phyloP scores from a whole-genome alignment of 768 basidiomycete species.

The Hericium coralloides region DNA sequence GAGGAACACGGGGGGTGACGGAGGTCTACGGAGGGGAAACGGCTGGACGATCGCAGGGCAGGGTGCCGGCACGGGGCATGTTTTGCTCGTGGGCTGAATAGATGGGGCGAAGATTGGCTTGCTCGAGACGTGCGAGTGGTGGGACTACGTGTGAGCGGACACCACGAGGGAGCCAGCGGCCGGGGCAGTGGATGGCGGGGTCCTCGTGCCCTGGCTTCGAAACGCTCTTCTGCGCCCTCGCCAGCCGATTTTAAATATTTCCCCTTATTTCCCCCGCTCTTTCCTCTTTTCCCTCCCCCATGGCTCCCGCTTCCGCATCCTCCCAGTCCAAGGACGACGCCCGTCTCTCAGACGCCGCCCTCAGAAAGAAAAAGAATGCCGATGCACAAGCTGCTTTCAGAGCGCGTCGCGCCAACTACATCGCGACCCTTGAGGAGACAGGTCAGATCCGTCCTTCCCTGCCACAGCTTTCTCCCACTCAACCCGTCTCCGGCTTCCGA shows the following conservation, averaged over 20 bases:
- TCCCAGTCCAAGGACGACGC: conserved; percentile 26
- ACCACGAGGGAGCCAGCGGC: conserved; percentile 1
- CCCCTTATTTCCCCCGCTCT: conserved; percentile 13
- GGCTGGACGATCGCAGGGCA: conserved; percentile 4
- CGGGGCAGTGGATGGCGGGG: background rate
- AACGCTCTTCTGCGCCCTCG: conserved; percentile 58
- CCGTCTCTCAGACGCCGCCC: conserved; percentile 55
- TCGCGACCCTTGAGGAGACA: conserved; percentile 81
- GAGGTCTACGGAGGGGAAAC: background rate
- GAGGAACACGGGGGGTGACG: background rate
- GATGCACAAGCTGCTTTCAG: conserved; percentile 84
- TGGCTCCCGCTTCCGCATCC: conserved; percentile 23
- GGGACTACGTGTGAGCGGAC: no score
- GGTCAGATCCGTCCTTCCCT: conserved; percentile 22
- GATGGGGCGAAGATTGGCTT: background rate
- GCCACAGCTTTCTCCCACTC: conserved; percentile 5
- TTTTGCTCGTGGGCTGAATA: no score
- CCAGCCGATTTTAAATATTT: conserved; percentile 29
- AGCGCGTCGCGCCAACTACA: conserved; percentile 76
- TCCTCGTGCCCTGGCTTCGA: background rate
- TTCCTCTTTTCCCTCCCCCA: conserved; percentile 16
- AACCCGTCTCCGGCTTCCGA: conserved; percentile 4
- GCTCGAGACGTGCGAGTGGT: no score
- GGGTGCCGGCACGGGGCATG: background rate
- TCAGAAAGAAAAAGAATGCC: conserved; percentile 84